phyloP scores from a whole-genome alignment of 1,284 basidiomycete species.

The Moniliophthora roreri region DNA sequence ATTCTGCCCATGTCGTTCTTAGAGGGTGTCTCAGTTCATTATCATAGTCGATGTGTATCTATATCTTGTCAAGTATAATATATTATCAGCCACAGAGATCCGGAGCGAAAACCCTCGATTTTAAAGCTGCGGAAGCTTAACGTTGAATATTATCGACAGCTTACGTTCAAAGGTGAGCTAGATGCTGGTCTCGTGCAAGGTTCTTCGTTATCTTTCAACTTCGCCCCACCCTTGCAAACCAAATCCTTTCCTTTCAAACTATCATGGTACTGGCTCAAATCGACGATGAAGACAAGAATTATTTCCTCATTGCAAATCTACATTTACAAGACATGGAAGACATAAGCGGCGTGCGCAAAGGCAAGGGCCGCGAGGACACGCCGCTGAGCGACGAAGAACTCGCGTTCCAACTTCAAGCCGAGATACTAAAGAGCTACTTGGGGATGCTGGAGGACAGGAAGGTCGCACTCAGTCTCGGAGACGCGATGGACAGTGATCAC shows the following conservation, averaged over 20 bases:
- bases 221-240: no score
- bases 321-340: slow-evolving; percentile 39
- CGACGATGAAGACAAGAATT: slow-evolving; percentile 10
- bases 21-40: no score
- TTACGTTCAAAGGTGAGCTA: no score
- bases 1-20: slow-evolving; percentile 1
- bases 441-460: slow-evolving; percentile 30
- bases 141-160: no score
- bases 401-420: slow-evolving; percentile 45
- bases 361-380: slow-evolving; percentile 32
- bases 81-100: no score
- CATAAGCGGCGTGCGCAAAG: slow-evolving; percentile 34
- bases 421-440: slow-evolving; percentile 35
- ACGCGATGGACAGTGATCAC: slow-evolving; percentile 26
- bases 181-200: no score
- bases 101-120: no score
- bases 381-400: slow-evolving; percentile 44
- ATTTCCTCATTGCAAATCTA: slow-evolving; percentile 26
- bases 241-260: neutral
- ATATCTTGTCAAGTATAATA: no score
- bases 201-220: no score
- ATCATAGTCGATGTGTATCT: no score
- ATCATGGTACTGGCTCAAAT: neutral
- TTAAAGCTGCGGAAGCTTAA: no score
- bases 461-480: slow-evolving; percentile 39